Conservation (phyloP, 306 rosid genomes). For the Malus sieversii region DNA sequence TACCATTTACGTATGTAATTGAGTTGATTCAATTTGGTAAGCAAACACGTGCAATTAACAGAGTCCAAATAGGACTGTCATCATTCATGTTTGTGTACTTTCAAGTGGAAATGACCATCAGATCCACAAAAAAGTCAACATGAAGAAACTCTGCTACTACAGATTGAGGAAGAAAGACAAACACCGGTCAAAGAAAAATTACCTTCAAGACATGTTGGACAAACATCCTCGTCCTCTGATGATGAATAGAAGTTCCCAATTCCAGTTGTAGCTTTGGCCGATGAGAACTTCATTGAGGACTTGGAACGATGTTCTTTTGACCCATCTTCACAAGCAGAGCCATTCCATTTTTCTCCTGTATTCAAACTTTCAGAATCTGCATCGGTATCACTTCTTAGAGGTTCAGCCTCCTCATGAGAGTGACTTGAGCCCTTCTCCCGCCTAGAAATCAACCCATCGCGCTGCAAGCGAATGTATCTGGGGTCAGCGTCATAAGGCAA, state of each 20-base stretch:
- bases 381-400: slow-evolving; percentile 67
- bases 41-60: not conserved
- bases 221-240: slow-evolving; percentile 84
- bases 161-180: slow-evolving; percentile 5
- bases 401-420: slow-evolving; percentile 80
- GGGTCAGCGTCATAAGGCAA: slow-evolving; percentile 90
- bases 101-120: not conserved
- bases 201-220: slow-evolving; percentile 99
- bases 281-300: slow-evolving; percentile 53
- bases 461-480: slow-evolving; percentile 59
- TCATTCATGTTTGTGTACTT: not conserved
- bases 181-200: slow-evolving; percentile 7
- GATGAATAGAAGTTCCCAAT: slow-evolving; percentile 45
- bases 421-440: slow-evolving; percentile 91
- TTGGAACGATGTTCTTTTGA: slow-evolving; percentile 56
- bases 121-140: not conserved
- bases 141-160: not conserved
- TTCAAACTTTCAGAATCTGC: slow-evolving; percentile 54
- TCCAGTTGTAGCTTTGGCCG: slow-evolving; percentile 48
- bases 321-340: slow-evolving; percentile 61
- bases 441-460: slow-evolving; percentile 76
- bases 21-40: not conserved
- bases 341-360: slow-evolving; percentile 71
- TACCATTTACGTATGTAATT: not conserved
- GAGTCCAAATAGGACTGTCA: not conserved